Evolutionary conservation across 495 filamentous ascomycete genomes (phyloP).

Genomic region (Penicillium coffeae): DNA sequence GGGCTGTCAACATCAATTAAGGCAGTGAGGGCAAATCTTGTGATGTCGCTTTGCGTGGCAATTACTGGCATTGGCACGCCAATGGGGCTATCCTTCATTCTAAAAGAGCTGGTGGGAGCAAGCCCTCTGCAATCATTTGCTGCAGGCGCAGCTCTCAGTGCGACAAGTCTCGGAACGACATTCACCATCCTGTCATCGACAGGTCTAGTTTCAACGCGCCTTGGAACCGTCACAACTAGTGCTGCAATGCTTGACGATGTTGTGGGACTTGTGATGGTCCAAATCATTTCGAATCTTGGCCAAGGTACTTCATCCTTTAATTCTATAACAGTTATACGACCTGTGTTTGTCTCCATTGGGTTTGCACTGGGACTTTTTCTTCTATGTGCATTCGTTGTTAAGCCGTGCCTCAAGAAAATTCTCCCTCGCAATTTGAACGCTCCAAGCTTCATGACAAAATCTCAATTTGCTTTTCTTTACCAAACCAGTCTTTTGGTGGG

Average conservation of each 20-base stretch:
- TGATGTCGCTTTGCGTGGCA: constrained; percentile 58
- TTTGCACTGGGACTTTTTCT: constrained; percentile 49
- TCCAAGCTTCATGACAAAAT: constrained; percentile 10
- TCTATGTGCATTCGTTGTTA: constrained; percentile 40
- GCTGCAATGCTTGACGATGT: constrained; percentile 86
- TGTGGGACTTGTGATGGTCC: constrained; percentile 73
- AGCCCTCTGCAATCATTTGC: constrained; percentile 63
- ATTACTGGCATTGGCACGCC: constrained; percentile 60
- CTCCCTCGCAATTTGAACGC: constrained; percentile 1
- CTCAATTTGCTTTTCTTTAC: constrained; percentile 33
- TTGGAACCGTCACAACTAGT: constrained; percentile 65
- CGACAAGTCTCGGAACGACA: constrained; percentile 74
- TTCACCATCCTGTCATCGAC: constrained; percentile 66
- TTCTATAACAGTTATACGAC: constrained; percentile 48
- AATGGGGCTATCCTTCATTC: constrained; percentile 64
- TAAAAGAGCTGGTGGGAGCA: constrained; percentile 38
- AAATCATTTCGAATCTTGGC: constrained; percentile 55
- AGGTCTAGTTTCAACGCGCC: constrained; percentile 52
- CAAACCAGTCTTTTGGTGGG: constrained; percentile 48
- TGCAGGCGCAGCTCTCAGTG: constrained; percentile 71
- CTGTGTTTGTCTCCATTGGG: constrained; percentile 55
- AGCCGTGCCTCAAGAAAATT: constrained; percentile 28
- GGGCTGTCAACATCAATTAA: constrained; percentile 62
- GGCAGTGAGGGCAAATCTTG: constrained; percentile 55
- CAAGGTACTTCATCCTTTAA: constrained; percentile 28